Percentiles rank a stretch among this genome's conserved stretches.
Evolutionary conservation across 345 rosid species (phyloP).

Genomic region (Salix koriyanagi): DNA sequence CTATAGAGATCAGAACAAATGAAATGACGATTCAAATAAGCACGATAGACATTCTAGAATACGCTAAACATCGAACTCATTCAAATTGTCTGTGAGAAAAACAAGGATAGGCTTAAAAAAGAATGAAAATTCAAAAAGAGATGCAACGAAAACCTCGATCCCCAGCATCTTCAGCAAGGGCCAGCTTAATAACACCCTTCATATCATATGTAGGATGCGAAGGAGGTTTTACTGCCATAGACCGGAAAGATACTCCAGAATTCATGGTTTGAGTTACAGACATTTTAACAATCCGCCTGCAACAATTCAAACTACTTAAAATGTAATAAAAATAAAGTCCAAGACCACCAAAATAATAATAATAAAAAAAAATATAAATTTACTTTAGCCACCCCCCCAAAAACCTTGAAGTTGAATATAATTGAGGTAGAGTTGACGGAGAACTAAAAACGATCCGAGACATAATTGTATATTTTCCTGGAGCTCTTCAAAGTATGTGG

Average conservation of each 20-base stretch:
- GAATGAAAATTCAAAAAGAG: not conserved
- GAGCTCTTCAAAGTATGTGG: not conserved
- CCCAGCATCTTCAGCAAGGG: conserved; percentile 90
- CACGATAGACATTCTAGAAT: not conserved
- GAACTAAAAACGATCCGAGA: conserved; percentile 32
- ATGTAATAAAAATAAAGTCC: not conserved
- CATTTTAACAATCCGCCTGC: conserved; percentile 20
- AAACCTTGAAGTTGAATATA: conserved; percentile 44
- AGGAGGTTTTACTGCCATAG: conserved; percentile 74
- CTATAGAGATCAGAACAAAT: not conserved
- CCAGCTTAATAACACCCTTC: conserved; percentile 60
- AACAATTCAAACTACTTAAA: not conserved
- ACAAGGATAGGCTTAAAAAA: not conserved
- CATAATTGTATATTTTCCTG: conserved; percentile 13
- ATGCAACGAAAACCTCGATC: conserved; percentile 51
- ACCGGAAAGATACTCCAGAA: conserved; percentile 27
- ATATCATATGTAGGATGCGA: conserved; percentile 87
- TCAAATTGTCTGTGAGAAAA: not conserved
- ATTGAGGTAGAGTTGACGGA: conserved; percentile 34
- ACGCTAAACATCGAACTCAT: not conserved
- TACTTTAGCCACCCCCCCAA: not conserved
- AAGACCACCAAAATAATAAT: not conserved
- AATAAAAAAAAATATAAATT: not conserved
- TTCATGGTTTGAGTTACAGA: conserved; percentile 21
- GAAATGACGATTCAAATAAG: not conserved